phyloP scores from a whole-genome alignment of 345 rosid genomes.

The Pelargonium nanum region DNA sequence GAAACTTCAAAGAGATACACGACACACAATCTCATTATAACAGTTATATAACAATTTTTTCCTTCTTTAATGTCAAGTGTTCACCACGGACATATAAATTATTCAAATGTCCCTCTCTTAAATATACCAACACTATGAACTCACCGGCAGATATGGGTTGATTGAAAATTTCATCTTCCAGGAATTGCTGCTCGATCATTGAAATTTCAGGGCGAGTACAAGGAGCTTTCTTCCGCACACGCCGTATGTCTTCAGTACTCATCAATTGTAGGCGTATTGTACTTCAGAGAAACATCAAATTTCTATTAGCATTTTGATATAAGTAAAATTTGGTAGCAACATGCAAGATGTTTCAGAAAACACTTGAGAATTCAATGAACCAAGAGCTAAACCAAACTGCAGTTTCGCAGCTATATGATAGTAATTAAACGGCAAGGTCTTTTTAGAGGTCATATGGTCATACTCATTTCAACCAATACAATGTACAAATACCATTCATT shows the following conservation, averaged over 20 bases:
- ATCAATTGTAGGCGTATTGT: slow-evolving; percentile 79
- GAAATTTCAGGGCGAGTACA: slow-evolving; percentile 80
- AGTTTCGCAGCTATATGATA: not conserved
- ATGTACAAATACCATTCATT: too few relatives aligned
- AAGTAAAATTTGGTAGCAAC: not conserved
- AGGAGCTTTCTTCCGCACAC: slow-evolving; percentile 96
- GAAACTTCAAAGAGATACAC: not conserved
- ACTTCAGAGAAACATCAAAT: slow-evolving; percentile 34
- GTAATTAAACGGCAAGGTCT: too few relatives aligned
- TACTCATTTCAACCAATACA: too few relatives aligned
- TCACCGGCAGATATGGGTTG: slow-evolving; percentile 69
- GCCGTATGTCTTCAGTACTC: slow-evolving; percentile 83
- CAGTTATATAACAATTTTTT: too few relatives aligned
- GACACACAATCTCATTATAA: too few relatives aligned
- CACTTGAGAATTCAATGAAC: not conserved
- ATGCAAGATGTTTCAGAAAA: not conserved
- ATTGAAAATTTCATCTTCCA: slow-evolving; percentile 61
- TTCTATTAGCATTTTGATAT: slow-evolving; percentile 19
- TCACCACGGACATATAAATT: too few relatives aligned
- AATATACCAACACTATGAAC: slow-evolving; percentile 27
- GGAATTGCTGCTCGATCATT: slow-evolving; percentile 68
- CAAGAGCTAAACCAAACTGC: not conserved
- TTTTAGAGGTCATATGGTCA: too few relatives aligned
- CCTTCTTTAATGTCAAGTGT: too few relatives aligned
- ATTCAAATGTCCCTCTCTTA: too few relatives aligned